Base-by-base conservation (phyloP, 2,329 filamentous ascomycete genomes). In the Talaromyces sp. region DNA sequence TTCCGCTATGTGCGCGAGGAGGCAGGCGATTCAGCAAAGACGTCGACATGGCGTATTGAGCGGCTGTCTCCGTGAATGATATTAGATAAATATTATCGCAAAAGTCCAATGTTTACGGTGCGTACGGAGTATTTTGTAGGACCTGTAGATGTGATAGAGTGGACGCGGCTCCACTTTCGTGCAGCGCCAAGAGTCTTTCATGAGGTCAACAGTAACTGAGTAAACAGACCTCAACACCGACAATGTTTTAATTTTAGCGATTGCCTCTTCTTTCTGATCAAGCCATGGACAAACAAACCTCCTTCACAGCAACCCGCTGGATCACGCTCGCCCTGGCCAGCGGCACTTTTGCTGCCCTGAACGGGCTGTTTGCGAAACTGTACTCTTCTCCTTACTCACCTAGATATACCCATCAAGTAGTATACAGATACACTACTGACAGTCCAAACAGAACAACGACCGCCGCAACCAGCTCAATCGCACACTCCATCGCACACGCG, bases 1-100 rank as follows among this genome's bases (percentile, higher is more conserved):
- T 98, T 99, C 73, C 84, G 87, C 63, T 98, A 97, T 77, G 85
- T 86, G 59, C 86, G 84, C 72, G 67, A 91, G 68, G 86, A 67
- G 13, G 68, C 68, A n/a, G 56, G 53, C 49, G 41, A 58, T 13
- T 26, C 56, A 11, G 66, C 61, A 50, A 66, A 67, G 27, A 73
- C 93, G 73, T 73, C 71, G 65, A 67, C 66, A 59, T 78, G 76
- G 76, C 65, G 69, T 54, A 66, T 78, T 60, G 69, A 78, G 64
- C 65, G 76, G 56, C 64, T 78, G 58, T 77, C 76, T 51, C 76
- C 75, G 14, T 78, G 53, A 56, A 59, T 49, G 26, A 35, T 41
- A 41, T 41, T 35, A 26, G n/a, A 19, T 52, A 17, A 29, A 11
- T 19, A 26, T 27, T 10, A 29, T 14, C 9, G 26, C 11, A 4